Evolutionary conservation across 192 early-diverging fungal species (phyloP).

Genomic region (Mortierella alpina): DNA sequence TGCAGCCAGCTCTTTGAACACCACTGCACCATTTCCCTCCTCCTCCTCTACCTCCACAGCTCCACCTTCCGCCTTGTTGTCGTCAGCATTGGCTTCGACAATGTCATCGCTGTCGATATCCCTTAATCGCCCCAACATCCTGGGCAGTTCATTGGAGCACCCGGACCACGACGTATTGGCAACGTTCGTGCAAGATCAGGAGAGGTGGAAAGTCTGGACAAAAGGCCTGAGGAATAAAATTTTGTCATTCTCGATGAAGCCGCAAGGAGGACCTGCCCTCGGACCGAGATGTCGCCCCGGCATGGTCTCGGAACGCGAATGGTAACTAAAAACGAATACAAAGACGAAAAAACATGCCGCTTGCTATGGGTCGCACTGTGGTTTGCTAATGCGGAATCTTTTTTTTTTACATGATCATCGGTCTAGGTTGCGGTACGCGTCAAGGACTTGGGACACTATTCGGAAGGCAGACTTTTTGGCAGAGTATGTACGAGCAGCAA

Average conservation of each 20-base stretch:
- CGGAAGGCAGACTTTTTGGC: constrained; percentile 36
- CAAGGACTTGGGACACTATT: constrained; percentile 32
- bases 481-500: constrained; percentile 30
- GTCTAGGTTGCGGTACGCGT: constrained; percentile 32
- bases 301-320: constrained; percentile 40
- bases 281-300: constrained; percentile 35
- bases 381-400: not conserved
- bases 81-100: not conserved
- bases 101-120: constrained; percentile 19
- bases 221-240: constrained; percentile 41
- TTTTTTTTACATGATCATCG: not conserved
- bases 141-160: constrained; percentile 2
- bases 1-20: not conserved
- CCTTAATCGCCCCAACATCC: constrained; percentile 6
- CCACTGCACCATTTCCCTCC: not conserved
- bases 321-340: constrained; percentile 3
- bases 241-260: constrained; percentile 38
- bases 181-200: constrained; percentile 23
- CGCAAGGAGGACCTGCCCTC: constrained; percentile 43
- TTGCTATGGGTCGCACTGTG: not conserved
- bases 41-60: not conserved
- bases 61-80: not conserved
- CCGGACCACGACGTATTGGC: constrained; percentile 17
- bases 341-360: not conserved
- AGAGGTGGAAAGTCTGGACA: constrained; percentile 30